phyloP scores from a whole-genome alignment of 345 rosid genomes.

The Lenwebbia sp. region DNA sequence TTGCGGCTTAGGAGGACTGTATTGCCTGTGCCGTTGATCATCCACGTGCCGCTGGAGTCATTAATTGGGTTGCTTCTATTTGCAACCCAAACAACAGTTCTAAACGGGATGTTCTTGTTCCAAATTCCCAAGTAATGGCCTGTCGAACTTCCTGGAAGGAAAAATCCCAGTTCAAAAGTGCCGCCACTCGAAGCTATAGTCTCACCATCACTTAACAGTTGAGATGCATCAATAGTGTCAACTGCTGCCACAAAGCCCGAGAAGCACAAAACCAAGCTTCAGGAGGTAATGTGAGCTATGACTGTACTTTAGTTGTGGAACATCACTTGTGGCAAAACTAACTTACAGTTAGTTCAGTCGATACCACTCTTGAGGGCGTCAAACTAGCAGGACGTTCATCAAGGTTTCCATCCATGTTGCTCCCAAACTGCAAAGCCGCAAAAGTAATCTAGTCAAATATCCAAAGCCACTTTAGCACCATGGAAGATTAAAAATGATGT shows the following conservation, averaged over 20 bases:
- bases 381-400: conserved; percentile 84
- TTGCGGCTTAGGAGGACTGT: conserved; percentile 8
- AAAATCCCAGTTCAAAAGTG: conserved; percentile 21
- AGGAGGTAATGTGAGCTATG: too few species aligned
- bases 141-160: conserved; percentile 4
- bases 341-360: conserved; percentile 86
- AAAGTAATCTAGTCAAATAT: neutral
- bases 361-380: conserved; percentile 85
- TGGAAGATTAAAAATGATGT: neutral
- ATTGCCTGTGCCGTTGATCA: conserved; percentile 7
- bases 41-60: conserved; percentile 4
- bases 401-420: conserved; percentile 62
- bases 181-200: conserved; percentile 4
- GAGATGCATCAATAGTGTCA: neutral
- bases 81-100: conserved; percentile 33
- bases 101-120: conserved; percentile 10
- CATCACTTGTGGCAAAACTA: neutral
- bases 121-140: conserved; percentile 34
- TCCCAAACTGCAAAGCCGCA: conserved; percentile 63
- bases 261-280: neutral
- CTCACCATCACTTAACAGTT: conserved; percentile 6
- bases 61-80: conserved; percentile 19
- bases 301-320: neutral
- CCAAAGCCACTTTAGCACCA: neutral
- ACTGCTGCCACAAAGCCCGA: neutral